Conservation (phyloP, 2,329 filamentous ascomycete species). For the Aspergillus bombycis region DNA sequence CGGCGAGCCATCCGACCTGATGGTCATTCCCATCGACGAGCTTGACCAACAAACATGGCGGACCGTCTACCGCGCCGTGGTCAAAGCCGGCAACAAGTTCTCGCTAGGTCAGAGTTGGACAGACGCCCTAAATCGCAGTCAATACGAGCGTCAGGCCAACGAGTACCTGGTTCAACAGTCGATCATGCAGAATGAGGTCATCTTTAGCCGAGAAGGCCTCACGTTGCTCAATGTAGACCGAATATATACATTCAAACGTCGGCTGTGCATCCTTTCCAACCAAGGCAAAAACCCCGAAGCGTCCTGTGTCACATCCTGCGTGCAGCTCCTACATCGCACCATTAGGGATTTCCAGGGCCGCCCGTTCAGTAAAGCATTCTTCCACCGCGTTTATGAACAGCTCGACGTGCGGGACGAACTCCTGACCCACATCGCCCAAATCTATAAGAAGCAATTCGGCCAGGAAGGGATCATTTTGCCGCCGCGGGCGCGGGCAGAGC, state of each 20-base stretch:
- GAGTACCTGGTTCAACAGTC: constrained; percentile 48
- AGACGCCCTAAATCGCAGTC: constrained; percentile 40
- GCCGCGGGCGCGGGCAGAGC: constrained; percentile 10
- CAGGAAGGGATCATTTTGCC: constrained; percentile 45
- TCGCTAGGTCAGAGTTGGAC: constrained; percentile 43
- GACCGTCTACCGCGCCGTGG: constrained; percentile 37
- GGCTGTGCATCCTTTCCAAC: constrained; percentile 43
- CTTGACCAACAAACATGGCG: constrained; percentile 36
- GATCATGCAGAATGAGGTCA: constrained; percentile 48
- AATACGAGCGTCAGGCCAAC: constrained; percentile 38
- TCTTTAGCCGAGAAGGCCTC: constrained; percentile 49
- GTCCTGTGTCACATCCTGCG: constrained; percentile 43
- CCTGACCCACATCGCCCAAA: constrained; percentile 38
- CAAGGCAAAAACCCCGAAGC: constrained; percentile 33
- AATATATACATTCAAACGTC: constrained; percentile 49
- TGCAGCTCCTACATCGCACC: constrained; percentile 44
- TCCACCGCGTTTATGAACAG: constrained; percentile 48
- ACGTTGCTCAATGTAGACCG: constrained; percentile 50
- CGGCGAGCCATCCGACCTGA: constrained; percentile 41
- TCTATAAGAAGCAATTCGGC: constrained; percentile 39
- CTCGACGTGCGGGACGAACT: constrained; percentile 42
- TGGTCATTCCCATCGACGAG: constrained; percentile 40
- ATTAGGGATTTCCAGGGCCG: constrained; percentile 45
- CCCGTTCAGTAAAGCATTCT: constrained; percentile 48
- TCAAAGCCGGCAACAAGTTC: constrained; percentile 42